Evolutionary conservation across 2,329 filamentous ascomycete species (phyloP), one percentile per base, ranked within the genome.

Genomic region (Elsinoe australis): DNA sequence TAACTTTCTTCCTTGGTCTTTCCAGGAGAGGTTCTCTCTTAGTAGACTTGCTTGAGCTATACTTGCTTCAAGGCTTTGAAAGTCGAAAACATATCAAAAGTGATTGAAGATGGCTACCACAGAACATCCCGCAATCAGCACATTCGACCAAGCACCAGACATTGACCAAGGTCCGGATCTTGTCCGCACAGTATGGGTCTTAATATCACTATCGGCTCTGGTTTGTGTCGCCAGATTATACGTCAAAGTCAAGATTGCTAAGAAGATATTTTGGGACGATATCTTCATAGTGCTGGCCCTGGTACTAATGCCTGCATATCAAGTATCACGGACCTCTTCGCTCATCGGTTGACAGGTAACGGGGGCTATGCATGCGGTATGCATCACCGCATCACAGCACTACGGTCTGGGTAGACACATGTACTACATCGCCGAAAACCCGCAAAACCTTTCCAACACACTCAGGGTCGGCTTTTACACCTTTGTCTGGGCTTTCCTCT

Each of bases 211-310:
- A 4, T 61, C 60, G 0, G 55, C 54, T 4, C 7, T 59, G 4
- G 38, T 59, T n/a, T 50, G 59, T 14, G 18, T 34, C 2, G 55
- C 55, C 2, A 50, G 59, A 17, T 38, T 58, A 2, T 53, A 50
- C 17, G 49, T 54, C 39, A 62, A 62, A 47, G 45, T 51, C 15
- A 49, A 46, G 17, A 55, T 50, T 5, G 54, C 58, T 12, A 51
- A 52, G n/a, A 51, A 55, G 22, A 41, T 61, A 3, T 61, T 58
- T 39, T 50, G 52, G 38, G 60, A 61, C 44, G 60, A 62, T 52
- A 47, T 34, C 3, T 36, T 61, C 8, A 59, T 61, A 54, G 15
- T 54, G 5, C 12, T 55, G 5, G 56, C 58, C 12, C 22, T 57
- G 48, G 53, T 58, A 39, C 29, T 51, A 19, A 8, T 5, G 21